phyloP scores from a whole-genome alignment of 768 basidiomycete species.

The Kwoniella newhampshirensis region DNA sequence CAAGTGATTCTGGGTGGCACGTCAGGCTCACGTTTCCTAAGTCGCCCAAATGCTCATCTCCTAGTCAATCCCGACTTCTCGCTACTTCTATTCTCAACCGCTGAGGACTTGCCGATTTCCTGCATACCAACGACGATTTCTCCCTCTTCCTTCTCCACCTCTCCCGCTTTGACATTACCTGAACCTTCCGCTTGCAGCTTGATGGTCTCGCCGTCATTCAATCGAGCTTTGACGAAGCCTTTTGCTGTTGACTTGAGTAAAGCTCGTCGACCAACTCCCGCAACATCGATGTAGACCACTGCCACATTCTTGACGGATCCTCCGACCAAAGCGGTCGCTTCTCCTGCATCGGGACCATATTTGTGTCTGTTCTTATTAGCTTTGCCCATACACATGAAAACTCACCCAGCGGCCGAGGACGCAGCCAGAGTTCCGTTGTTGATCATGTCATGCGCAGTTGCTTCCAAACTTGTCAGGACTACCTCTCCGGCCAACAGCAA shows the following conservation, averaged over 20 bases:
- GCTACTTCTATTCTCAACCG: background rate
- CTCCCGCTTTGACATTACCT: slow-evolving; percentile 18
- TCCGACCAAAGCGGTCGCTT: slow-evolving; percentile 63
- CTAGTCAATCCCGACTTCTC: slow-evolving; percentile 5
- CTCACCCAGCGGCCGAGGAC: slow-evolving; percentile 47
- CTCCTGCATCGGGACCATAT: slow-evolving; percentile 66
- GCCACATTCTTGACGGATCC: slow-evolving; percentile 70
- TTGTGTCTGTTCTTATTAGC: slow-evolving; percentile 43
- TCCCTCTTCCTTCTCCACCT: slow-evolving; percentile 18
- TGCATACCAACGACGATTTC: slow-evolving; percentile 42
- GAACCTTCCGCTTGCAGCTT: slow-evolving; percentile 37
- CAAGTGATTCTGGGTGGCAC: too few species aligned
- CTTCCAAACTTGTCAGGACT: slow-evolving; percentile 51
- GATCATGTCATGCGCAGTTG: slow-evolving; percentile 46
- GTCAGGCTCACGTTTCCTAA: too few species aligned
- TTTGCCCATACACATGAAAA: background rate
- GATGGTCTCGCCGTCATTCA: slow-evolving; percentile 41
- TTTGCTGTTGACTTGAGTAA: slow-evolving; percentile 60
- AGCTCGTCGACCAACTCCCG: slow-evolving; percentile 69
- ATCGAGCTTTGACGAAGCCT: slow-evolving; percentile 45
- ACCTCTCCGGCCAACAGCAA: slow-evolving; percentile 48
- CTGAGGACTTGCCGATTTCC: slow-evolving; percentile 19
- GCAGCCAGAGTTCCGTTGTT: slow-evolving; percentile 46
- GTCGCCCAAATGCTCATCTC: too few species aligned
- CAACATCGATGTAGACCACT: slow-evolving; percentile 73